Evolutionary conservation across 2,329 filamentous ascomycete genomes (phyloP).

Genomic region (Ophiostoma populinum): DNA sequence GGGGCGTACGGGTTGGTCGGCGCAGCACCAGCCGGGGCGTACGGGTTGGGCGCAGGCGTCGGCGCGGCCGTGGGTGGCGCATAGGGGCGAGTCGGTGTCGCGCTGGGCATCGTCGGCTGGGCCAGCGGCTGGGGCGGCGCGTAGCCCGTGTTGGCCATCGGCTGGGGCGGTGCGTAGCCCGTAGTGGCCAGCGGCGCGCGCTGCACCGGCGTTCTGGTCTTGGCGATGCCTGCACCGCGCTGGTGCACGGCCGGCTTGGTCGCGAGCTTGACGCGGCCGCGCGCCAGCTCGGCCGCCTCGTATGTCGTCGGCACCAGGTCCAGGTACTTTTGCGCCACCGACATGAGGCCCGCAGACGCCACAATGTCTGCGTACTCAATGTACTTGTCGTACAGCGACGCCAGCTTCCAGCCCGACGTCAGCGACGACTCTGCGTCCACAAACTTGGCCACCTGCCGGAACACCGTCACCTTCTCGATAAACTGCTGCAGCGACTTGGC

Average conservation of each 20-base stretch:
- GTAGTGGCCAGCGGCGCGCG: constrained; percentile 1
- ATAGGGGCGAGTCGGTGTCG: constrained; percentile 18
- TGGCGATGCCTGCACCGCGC: constrained; percentile 4
- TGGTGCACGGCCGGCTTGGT: constrained; percentile 34
- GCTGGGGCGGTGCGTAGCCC: background rate
- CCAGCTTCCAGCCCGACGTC: constrained; percentile 73
- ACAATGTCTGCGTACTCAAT: constrained; percentile 93
- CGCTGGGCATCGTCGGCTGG: background rate
- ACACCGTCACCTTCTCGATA: constrained; percentile 95
- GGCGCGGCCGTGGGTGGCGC: constrained; percentile 13
- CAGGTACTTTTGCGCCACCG: constrained; percentile 79
- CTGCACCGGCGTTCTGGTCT: background rate
- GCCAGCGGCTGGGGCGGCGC: constrained; percentile 25
- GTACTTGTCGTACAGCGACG: constrained; percentile 81
- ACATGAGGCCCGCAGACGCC: constrained; percentile 72
- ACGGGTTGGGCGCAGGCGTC: constrained; percentile 20
- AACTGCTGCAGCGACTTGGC: constrained; percentile 77
- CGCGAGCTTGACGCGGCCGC: constrained; percentile 70
- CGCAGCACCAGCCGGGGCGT: constrained; percentile 17
- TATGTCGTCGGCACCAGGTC: constrained; percentile 71
- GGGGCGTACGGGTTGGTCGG: constrained; percentile 21
- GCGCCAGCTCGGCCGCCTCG: constrained; percentile 70
- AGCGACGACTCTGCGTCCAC: constrained; percentile 57
- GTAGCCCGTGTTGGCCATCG: constrained; percentile 19
- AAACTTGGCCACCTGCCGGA: constrained; percentile 88